Base-by-base conservation (phyloP, 2,329 filamentous ascomycete genomes). In the Colletotrichum sp. region DNA sequence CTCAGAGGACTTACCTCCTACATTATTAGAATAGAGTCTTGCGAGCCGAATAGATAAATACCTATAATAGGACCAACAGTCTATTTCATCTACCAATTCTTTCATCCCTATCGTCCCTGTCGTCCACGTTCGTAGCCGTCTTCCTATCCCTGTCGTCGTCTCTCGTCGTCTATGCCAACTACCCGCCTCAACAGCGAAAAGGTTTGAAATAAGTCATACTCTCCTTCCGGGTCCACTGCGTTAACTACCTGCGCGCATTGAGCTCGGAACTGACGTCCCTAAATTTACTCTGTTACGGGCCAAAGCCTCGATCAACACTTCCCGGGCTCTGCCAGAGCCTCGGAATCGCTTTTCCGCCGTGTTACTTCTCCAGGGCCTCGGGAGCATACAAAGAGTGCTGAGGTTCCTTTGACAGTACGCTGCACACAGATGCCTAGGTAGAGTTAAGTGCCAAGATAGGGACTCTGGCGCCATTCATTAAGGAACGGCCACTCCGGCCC, bases 131-230 rank as follows among this genome's bases (percentile, higher is more conserved):
- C 21, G 21, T 24, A 24, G 21, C 21, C 36, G 4, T 39, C 2
- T 8, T 39, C 36, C 15, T 39, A 39, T 18, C 15, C 15, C 15
- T 39, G 36, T 18, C 36, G 15, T 39, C 36, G 34, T 36, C 34
- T 36, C 34, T 36, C 34, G 34, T 36, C 32, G 32, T 44, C 8
- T 44, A 44, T 6, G 36, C 2, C 36, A 1, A 10, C 36, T n/a
- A 10, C 8, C 36, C 36, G 8, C 36, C 16, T 18, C 16, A 0
- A 2, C 0, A n/a, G 36, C 8, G 7, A 10, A 44, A 2, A 10
- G 0, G 10, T 18, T 2, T 44, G 16, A 8, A n/a, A 1, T 1
- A n/a, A 44, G 5, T 44, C 16, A 44, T n/a, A n/a, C 1, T n/a
- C 16, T n/a, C 16, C 16, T 44, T 10, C 39, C 2, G 16, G 0